Evolutionary conservation across 768 basidiomycete genomes (phyloP).

Genomic region (Paxillus rubicundulus): DNA sequence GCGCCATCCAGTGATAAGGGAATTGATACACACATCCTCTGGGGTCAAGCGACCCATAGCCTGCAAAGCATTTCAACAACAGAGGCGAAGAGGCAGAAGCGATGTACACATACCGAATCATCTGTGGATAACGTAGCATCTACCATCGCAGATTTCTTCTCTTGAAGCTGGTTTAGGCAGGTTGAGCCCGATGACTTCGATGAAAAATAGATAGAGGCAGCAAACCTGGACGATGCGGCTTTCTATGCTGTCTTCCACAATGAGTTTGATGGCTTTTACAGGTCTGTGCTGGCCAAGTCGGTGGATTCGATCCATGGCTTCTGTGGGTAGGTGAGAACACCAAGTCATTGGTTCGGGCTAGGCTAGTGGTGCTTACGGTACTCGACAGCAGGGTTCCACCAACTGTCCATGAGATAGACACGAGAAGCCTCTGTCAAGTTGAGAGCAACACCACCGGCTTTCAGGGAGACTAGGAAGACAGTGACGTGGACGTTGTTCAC

Average conservation of each 20-base stretch:
- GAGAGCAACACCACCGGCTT: constrained; percentile 92
- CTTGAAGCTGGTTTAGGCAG: constrained; percentile 61
- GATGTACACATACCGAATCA: constrained; percentile 55
- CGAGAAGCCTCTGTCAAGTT: constrained; percentile 90
- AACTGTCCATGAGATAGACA: constrained; percentile 95
- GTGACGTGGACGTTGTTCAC: constrained; percentile 93
- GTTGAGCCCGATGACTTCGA: neutral
- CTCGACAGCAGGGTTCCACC: constrained; percentile 98
- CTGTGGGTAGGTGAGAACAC: constrained; percentile 37
- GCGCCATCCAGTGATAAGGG: constrained; percentile 1
- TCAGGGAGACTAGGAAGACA: constrained; percentile 95
- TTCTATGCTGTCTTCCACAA: constrained; percentile 96
- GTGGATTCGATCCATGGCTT: constrained; percentile 98
- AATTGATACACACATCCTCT: constrained; percentile 54
- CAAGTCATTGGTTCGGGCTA: neutral
- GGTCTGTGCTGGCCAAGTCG: constrained; percentile 93
- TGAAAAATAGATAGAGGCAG: neutral
- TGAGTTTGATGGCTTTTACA: constrained; percentile 89
- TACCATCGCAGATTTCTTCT: constrained; percentile 96
- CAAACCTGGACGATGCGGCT: constrained; percentile 83
- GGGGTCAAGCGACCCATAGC: constrained; percentile 95
- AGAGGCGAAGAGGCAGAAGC: constrained; percentile 1
- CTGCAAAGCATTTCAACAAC: constrained; percentile 31
- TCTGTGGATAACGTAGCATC: constrained; percentile 82
- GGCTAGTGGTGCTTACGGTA: constrained; percentile 55